phyloP scores from a whole-genome alignment of 345 rosid genomes.

The Gossypium sturtianum region DNA sequence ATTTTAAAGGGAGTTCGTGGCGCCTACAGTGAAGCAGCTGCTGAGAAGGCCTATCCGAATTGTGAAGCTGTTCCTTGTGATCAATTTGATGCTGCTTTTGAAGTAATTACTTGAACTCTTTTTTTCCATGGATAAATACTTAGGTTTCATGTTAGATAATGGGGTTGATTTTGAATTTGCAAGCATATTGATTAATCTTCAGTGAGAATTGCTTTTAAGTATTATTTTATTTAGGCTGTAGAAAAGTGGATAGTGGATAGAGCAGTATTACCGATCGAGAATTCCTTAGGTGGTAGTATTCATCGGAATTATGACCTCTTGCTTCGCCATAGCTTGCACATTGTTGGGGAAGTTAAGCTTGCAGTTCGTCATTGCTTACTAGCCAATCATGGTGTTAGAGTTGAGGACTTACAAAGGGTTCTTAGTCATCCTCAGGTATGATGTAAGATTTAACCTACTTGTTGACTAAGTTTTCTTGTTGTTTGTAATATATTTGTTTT shows the following conservation, averaged over 20 bases:
- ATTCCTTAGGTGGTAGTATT: conserved; percentile 97
- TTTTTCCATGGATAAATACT: neutral
- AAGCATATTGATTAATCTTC: neutral
- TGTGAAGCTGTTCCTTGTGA: conserved; percentile 97
- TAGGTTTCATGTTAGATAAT: neutral
- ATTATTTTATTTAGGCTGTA: conserved; percentile 6
- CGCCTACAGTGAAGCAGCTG: conserved; percentile 94
- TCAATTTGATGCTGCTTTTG: conserved; percentile 90
- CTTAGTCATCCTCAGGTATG: conserved; percentile 97
- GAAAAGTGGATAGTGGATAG: conserved; percentile 76
- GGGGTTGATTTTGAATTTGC: conserved; percentile 1
- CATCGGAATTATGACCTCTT: conserved; percentile 55
- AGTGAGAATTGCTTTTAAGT: neutral
- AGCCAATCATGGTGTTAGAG: conserved; percentile 77
- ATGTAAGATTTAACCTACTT: neutral
- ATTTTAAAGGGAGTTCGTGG: conserved; percentile 71
- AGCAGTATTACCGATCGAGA: conserved; percentile 95
- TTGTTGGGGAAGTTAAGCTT: conserved; percentile 93
- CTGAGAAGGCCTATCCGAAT: conserved; percentile 87
- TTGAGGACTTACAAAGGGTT: conserved; percentile 77
- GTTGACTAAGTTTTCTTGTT: neutral
- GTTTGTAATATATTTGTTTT: neutral
- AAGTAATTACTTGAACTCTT: conserved; percentile 36
- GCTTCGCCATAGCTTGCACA: conserved; percentile 86
- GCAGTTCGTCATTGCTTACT: conserved; percentile 89